Evolutionary conservation across 345 rosid species (phyloP).

Genomic region (Mangifera indica): DNA sequence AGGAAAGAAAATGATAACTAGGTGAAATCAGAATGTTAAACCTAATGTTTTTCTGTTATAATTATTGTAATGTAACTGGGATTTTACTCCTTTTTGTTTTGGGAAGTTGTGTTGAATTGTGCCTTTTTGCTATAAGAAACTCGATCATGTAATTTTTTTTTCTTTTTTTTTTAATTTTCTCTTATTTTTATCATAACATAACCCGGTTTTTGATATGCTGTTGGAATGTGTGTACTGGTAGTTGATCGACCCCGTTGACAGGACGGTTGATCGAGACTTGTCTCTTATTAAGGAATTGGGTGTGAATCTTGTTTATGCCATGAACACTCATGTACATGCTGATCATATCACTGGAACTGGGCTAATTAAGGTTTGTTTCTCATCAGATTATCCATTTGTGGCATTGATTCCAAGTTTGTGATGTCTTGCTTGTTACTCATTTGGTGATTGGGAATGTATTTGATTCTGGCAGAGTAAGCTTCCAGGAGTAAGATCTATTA

Average conservation of each 20-base stretch:
- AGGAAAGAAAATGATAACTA: too few species aligned
- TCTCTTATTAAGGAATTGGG: conserved; percentile 65
- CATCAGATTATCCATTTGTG: not conserved
- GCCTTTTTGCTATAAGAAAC: not conserved
- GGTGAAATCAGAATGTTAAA: too few species aligned
- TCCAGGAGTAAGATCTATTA: conserved; percentile 65
- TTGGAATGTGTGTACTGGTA: conserved; percentile 22
- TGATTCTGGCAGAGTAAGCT: conserved; percentile 46
- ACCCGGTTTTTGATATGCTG: not conserved
- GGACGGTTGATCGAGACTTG: conserved; percentile 84
- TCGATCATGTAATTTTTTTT: not conserved
- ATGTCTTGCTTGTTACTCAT: not conserved
- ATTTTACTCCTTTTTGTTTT: not conserved
- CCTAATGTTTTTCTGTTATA: not conserved
- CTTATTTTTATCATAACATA: not conserved
- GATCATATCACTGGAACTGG: conserved; percentile 97
- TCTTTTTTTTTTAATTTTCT: not conserved
- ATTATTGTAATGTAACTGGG: too few species aligned
- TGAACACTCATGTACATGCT: conserved; percentile 97
- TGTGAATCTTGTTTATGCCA: conserved; percentile 68
- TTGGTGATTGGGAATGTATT: conserved; percentile 6
- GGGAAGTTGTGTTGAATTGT: not conserved
- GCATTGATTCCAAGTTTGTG: conserved; percentile 5
- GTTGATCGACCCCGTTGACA: conserved; percentile 97
- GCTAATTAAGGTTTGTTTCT: conserved; percentile 59